Evolutionary conservation across 1,284 basidiomycete genomes (phyloP), one percentile per base, ranked within the genome.

Genomic region (Erythrobasidium hasegawianum): DNA sequence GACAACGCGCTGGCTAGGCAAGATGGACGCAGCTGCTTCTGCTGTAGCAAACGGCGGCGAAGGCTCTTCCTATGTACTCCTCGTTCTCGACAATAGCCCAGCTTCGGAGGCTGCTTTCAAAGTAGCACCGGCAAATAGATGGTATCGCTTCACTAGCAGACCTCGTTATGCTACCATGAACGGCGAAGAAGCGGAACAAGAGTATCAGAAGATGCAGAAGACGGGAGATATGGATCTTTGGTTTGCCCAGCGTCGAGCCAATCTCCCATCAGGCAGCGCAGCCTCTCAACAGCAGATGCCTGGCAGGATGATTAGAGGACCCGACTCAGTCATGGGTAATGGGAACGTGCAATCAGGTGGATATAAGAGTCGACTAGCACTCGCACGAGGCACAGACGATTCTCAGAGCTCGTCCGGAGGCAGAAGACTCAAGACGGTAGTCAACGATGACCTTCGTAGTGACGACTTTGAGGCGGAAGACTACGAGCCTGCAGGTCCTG

Each of bases 101-200:
- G 75, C 72, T 67, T 81, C 85, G 38, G 57, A 56, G 52, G 52
- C 62, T 14, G 57, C 55, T 18, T 92, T 92, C 81, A 86, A 87
- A 75, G 90, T 92, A 77, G 86, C 92, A 8, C 87, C 89, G 18
- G 85, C 87, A 2, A 85, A 90, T 75, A 82, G 90, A 54, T 92
- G 88, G 87, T 93, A 92, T 80, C 89, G 89, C 77, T 91, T 92
- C 75, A 87, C 88, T 78, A 89, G 88, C 80, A 86, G 85, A 72
- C 82, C 87, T 50, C 86, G 85, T 69, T 85, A 89, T 73, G 81
- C 84, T 71, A 81, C 88, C 38, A 84, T 87, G 49, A 83, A 82
- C 57, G 74, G 83, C 45, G 84, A 86, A 69, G 87, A 89, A 75
- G 87, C 87, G 14, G 86, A 87, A 74, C 81, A 83, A 53, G 80